Percentiles rank a stretch among this genome's conserved stretches.
phyloP scores from a whole-genome alignment of 495 filamentous ascomycete genomes.

The Gamarada debralockiae region DNA sequence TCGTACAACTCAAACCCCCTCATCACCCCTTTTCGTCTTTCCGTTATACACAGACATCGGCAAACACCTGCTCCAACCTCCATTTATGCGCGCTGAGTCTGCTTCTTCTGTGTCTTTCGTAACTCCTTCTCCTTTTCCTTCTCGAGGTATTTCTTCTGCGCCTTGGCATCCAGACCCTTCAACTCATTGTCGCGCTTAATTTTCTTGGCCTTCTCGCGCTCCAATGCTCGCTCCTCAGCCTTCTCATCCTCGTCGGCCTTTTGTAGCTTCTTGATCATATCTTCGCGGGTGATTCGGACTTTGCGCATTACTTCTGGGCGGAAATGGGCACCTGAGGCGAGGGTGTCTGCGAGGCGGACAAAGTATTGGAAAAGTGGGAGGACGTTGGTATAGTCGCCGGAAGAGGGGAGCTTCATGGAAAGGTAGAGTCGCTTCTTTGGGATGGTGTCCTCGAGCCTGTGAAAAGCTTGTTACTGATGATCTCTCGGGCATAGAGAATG shows the following conservation, averaged over 20 bases:
- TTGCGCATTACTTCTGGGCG: constrained; percentile 86
- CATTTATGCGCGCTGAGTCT: constrained; percentile 36
- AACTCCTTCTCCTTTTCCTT: constrained; percentile 82
- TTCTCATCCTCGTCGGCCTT: constrained; percentile 87
- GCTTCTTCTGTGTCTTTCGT: constrained; percentile 68
- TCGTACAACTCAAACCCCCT: too few species aligned
- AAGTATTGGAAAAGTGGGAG: constrained; percentile 78
- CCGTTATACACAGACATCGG: too few species aligned
- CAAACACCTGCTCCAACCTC: background rate
- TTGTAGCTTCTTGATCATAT: constrained; percentile 73
- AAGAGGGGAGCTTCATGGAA: constrained; percentile 61
- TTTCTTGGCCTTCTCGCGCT: constrained; percentile 85
- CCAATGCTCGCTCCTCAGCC: constrained; percentile 77
- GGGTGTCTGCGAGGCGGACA: constrained; percentile 75
- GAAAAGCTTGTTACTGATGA: constrained; percentile 25
- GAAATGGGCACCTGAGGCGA: constrained; percentile 76
- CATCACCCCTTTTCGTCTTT: too few species aligned
- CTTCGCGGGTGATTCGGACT: constrained; percentile 74
- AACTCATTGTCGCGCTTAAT: constrained; percentile 84
- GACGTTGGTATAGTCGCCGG: constrained; percentile 60
- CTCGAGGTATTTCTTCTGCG: constrained; percentile 93
- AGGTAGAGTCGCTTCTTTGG: constrained; percentile 86
- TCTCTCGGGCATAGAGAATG: background rate
- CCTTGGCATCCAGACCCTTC: constrained; percentile 80
- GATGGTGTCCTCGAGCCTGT: constrained; percentile 76